Percentiles rank a stretch among this genome's conserved stretches.
phyloP scores from a whole-genome alignment of 2,329 filamentous ascomycete genomes.

The Sporothrix pseudoabietina region DNA sequence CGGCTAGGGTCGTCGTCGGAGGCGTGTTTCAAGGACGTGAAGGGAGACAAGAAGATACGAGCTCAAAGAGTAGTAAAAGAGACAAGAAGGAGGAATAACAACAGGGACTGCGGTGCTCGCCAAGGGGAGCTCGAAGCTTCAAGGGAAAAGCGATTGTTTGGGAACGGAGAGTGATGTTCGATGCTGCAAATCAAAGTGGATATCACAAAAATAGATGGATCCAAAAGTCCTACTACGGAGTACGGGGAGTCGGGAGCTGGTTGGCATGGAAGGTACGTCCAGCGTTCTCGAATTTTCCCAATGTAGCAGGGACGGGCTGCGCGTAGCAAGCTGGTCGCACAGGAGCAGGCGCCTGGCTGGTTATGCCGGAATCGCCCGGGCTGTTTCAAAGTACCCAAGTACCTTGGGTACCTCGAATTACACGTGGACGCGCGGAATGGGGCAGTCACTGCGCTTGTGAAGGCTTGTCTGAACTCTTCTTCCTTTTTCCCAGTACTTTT shows the following conservation, averaged over 20 bases:
- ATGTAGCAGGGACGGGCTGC: constrained; percentile 16
- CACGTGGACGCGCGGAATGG: constrained; percentile 23
- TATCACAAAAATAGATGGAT: neutral
- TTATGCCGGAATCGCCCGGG: constrained; percentile 31
- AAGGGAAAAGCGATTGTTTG: constrained; percentile 16
- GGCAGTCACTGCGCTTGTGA: neutral
- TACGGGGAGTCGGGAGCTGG: constrained; percentile 1
- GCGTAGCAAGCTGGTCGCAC: neutral
- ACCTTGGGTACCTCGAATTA: constrained; percentile 22
- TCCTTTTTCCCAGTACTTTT: neutral
- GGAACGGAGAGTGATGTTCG: constrained; percentile 6
- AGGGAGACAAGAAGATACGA: constrained; percentile 14
- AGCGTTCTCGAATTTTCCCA: constrained; percentile 21
- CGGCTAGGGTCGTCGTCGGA: constrained; percentile 21
- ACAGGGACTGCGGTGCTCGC: neutral
- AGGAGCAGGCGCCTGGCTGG: neutral
- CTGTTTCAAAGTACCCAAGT: constrained; percentile 28
- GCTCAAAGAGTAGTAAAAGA: neutral
- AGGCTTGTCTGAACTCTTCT: neutral
- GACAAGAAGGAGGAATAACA: neutral
- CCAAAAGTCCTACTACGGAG: neutral
- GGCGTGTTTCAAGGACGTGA: constrained; percentile 26
- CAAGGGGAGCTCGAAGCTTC: constrained; percentile 16
- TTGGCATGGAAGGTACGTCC: constrained; percentile 19
- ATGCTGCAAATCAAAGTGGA: constrained; percentile 27